Base-by-base conservation (phyloP, 305 asterid species). In the Solanum chacoense region DNA sequence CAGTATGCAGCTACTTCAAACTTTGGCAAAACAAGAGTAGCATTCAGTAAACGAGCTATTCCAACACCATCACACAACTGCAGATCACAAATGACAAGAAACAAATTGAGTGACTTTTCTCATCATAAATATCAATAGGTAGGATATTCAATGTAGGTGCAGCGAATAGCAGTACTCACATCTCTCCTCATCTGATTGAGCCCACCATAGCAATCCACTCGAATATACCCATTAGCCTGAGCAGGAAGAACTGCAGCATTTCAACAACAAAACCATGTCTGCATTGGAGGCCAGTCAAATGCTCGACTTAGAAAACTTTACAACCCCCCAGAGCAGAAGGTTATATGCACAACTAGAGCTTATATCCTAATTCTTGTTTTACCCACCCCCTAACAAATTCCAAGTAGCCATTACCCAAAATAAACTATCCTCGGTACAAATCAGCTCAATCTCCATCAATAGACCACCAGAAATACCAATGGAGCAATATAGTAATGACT, bases 131-230 rank as follows among this genome's bases (percentile, higher is more conserved):
- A 18, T 36, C 45, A 26, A 40, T 38, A n/a, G 3, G 69, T 36
- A 36, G 81, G 63, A 65, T 71, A 28, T 22, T 35, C 69, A 26
- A 34, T 50, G 32, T 55, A 55, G 11, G 45, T 50, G 14, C 40
- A 50, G 42, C 31, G 14, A 40, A 50, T 8, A 78, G 87, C 59
- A 84, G 88, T 72, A 94, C 98, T 94, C 88, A 97, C 99, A 90
- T 97, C 99, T 93, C 99, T 94, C 93, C 99, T 96, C 99, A 96
- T 95, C 95, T 98, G 99, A 93, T 98, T 98, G 91, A 98, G 99
- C 87, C 99, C 99, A 90, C 99, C 99, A 90, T 95, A 98, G 94
- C 99, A 98, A 94, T 98, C 98, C 89, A 98, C 96, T 79, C 99
- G 96, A 90, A 98, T 89, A 88, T 96, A 98, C 74, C 99, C 99